Evolutionary conservation across 768 basidiomycete genomes (phyloP).

Genomic region (Boletus rubescentipes): DNA sequence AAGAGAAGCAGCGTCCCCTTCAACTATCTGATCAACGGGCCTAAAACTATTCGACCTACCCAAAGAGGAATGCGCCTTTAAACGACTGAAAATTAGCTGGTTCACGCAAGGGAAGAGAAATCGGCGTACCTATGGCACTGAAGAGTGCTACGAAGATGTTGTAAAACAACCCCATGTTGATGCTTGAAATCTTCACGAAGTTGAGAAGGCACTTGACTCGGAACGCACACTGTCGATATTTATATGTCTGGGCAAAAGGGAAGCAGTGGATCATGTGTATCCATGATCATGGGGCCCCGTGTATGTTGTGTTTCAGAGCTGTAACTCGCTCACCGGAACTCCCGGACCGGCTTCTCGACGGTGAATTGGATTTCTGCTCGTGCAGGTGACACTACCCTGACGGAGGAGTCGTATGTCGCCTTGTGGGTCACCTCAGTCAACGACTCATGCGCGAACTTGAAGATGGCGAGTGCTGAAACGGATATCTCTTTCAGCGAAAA

Average conservation of each 20-base stretch:
- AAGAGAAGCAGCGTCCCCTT: neutral
- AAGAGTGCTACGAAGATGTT: slow-evolving; percentile 21
- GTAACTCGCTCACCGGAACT: neutral
- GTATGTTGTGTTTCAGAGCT: neutral
- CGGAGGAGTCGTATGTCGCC: neutral
- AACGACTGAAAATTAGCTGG: neutral
- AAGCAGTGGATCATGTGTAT: neutral
- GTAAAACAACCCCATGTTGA: slow-evolving; percentile 14
- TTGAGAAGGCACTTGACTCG: neutral
- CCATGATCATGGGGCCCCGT: neutral
- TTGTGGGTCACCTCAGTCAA: neutral
- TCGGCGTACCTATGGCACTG: slow-evolving; percentile 16
- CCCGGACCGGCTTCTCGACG: neutral
- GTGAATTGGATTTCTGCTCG: neutral
- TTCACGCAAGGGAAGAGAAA: neutral
- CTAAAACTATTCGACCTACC: slow-evolving; percentile 9
- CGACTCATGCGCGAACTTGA: neutral
- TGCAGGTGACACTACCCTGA: neutral
- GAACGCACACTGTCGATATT: neutral
- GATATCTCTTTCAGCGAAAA: too few relatives aligned
- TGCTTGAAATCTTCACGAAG: neutral
- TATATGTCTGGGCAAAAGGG: slow-evolving; percentile 1
- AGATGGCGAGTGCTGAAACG: too few relatives aligned
- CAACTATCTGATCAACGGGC: neutral
- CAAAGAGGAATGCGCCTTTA: slow-evolving; percentile 19